phyloP scores from a whole-genome alignment of 1,139 yeast species.

The Yamadazyma triangularis region DNA sequence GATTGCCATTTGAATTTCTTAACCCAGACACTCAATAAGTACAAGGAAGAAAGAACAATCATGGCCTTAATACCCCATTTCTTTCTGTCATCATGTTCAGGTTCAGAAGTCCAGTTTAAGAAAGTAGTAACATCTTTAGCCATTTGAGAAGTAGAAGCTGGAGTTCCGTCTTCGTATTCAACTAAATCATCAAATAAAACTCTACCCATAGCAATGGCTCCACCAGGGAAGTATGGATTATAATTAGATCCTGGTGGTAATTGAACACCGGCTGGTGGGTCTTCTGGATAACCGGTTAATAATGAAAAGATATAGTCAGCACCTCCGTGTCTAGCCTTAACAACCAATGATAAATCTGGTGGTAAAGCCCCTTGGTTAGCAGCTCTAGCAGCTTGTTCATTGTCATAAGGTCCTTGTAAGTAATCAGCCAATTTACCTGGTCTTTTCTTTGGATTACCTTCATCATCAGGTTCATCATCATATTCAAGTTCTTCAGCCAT shows the following conservation, averaged over 20 bases:
- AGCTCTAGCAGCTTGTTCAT: slow-evolving; percentile 99
- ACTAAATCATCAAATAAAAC: slow-evolving; percentile 95
- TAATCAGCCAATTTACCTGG: slow-evolving; percentile 97
- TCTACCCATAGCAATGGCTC: slow-evolving; percentile 98
- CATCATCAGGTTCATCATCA: slow-evolving; percentile 99
- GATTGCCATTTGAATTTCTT: slow-evolving; percentile 99
- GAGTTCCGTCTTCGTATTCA: slow-evolving; percentile 98
- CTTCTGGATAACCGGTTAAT: slow-evolving; percentile 98
- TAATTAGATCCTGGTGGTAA: slow-evolving; percentile 94
- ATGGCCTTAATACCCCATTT: slow-evolving; percentile 93
- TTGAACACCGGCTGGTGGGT: slow-evolving; percentile 95
- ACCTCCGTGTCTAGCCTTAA: slow-evolving; percentile 99
- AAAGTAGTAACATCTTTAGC: slow-evolving; percentile 96
- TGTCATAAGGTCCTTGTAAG: slow-evolving; percentile 92
- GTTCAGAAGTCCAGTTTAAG: slow-evolving; percentile 98
- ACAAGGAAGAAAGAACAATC: slow-evolving; percentile 72
- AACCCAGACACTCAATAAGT: slow-evolving; percentile 83
- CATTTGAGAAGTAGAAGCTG: slow-evolving; percentile 98
- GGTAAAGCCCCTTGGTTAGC: slow-evolving; percentile 99
- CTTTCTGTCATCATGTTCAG: slow-evolving; percentile 98
- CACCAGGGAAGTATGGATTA: slow-evolving; percentile 99
- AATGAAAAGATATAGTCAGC: slow-evolving; percentile 91
- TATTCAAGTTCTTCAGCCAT: slow-evolving; percentile 97
- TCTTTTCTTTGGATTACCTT: slow-evolving; percentile 98
- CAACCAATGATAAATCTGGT: slow-evolving; percentile 94